Evolutionary conservation across 495 filamentous ascomycete species (phyloP).

Genomic region (Glonium stellatum): DNA sequence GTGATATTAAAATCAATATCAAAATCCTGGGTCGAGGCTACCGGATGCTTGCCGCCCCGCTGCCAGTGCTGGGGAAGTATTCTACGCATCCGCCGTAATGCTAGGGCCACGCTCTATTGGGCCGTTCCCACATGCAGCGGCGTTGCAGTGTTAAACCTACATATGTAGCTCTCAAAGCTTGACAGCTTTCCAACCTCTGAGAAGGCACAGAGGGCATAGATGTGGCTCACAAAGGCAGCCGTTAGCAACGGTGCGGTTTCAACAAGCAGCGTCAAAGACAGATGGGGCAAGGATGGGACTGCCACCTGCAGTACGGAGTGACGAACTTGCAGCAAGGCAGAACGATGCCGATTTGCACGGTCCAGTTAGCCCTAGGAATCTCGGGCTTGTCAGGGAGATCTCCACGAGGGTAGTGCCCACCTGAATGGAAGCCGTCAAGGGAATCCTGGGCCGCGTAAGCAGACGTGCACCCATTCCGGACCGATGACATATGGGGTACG

Average conservation of each 20-base stretch:
- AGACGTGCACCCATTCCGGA: slow-evolving; percentile 1
- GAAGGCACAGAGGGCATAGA: neutral
- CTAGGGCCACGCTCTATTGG: neutral
- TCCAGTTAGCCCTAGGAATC: neutral
- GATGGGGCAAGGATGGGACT: neutral
- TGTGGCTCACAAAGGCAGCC: neutral
- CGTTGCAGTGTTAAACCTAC: neutral
- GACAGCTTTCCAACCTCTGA: neutral
- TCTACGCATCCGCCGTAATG: neutral
- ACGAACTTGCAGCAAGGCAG: neutral
- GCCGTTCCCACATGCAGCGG: neutral
- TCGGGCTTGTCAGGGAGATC: slow-evolving; percentile 3
- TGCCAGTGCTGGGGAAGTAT: too few species aligned
- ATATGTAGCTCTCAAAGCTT: neutral
- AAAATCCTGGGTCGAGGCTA: neutral
- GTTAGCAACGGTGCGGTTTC: neutral
- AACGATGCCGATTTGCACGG: neutral
- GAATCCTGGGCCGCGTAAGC: slow-evolving; percentile 6
- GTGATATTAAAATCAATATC: neutral
- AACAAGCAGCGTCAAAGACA: neutral
- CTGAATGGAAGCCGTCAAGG: neutral
- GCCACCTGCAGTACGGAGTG: neutral
- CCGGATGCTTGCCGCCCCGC: neutral
- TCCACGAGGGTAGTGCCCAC: neutral
- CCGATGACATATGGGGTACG: neutral